Evolutionary conservation across 192 early-diverging fungal species (phyloP), one percentile per base, ranked within the genome.

Genomic region (Entrophospora sp.): DNA sequence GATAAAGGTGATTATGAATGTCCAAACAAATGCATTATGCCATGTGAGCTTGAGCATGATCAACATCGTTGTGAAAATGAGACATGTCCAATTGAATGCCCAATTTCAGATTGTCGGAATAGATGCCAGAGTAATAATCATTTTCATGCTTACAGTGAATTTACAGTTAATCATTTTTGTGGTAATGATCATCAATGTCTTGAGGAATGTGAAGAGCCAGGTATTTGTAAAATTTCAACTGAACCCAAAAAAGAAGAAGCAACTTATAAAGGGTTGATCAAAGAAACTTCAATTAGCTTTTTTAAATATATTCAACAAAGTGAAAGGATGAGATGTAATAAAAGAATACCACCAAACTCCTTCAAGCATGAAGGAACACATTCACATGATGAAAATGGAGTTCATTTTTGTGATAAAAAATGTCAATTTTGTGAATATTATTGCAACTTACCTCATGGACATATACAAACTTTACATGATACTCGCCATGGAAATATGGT

Each of bases 321-420:
- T 34, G 28, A 61, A 60, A 59, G 30, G 10, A 6, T 69, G 25
- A 14, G 10, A 16, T 69, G 67, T 38, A 22, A 12, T 25, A 38
- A 35, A 18, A 69, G 49, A 35, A 69, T 69, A 25, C 67, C 67
- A n/a, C 58, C 67, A 32, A 38, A 61, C 28, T 24, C 43, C 14
- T 51, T 62, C 13, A 30, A 30, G 24, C 67, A 69, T 22, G 35
- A 36, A 0, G 67, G 67, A 48, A 61, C 40, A 0, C 65, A 67
- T 58, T 14, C 34, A 2, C 65, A 67, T 18, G 36, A 44, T 3
- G 59, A 42, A 20, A 24, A 22, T 30, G 32, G 25, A 13, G 42
- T 61, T 61, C 59, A 61, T 31, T 61, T 9, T 61, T 61, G 59
- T 28, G 28, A 61, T 32, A 14, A 22, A 14, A 18, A 61, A 8